Conservation (phyloP, 2,329 filamentous ascomycete species). For the Penicillium sp. region DNA sequence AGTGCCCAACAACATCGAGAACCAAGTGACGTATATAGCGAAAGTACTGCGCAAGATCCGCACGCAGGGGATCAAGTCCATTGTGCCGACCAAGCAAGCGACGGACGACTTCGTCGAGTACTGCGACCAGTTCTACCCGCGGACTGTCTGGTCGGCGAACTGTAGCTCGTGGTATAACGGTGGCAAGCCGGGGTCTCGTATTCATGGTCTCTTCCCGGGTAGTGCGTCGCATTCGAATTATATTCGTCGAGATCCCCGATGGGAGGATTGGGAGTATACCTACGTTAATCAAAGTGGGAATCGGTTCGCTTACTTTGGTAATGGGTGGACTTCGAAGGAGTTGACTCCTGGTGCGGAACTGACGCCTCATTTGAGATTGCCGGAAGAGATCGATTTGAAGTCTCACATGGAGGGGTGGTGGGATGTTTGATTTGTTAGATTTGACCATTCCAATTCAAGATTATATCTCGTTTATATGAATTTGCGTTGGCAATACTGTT, state of each 20-base stretch:
- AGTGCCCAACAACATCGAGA: constrained; percentile 65
- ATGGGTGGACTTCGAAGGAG: constrained; percentile 64
- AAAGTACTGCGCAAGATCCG: constrained; percentile 66
- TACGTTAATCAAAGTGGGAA: constrained; percentile 46
- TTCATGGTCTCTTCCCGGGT: constrained; percentile 69
- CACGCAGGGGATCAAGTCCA: constrained; percentile 63
- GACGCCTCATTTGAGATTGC: constrained; percentile 60
- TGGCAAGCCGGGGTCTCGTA: constrained; percentile 57
- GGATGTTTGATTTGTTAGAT: constrained; percentile 37
- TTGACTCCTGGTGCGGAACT: constrained; percentile 55
- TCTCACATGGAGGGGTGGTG: constrained; percentile 69
- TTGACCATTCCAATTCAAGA: background rate
- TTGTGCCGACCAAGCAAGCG: constrained; percentile 57
- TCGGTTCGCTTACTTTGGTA: constrained; percentile 59
- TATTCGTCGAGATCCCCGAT: constrained; percentile 55
- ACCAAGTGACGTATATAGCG: constrained; percentile 62
- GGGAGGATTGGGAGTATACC: constrained; percentile 59
- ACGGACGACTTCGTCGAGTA: constrained; percentile 55
- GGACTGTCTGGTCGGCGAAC: constrained; percentile 49
- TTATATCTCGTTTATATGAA: background rate
- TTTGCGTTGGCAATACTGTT: background rate
- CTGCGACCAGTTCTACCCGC: constrained; percentile 50
- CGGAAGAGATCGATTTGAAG: constrained; percentile 57
- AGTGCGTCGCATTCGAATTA: constrained; percentile 62
- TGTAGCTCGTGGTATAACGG: constrained; percentile 74